A percentile compares a stretch with the other conserved stretches of the same genome.
Conservation (phyloP, 1,284 basidiomycete species). For the Inonotus obliquus region DNA sequence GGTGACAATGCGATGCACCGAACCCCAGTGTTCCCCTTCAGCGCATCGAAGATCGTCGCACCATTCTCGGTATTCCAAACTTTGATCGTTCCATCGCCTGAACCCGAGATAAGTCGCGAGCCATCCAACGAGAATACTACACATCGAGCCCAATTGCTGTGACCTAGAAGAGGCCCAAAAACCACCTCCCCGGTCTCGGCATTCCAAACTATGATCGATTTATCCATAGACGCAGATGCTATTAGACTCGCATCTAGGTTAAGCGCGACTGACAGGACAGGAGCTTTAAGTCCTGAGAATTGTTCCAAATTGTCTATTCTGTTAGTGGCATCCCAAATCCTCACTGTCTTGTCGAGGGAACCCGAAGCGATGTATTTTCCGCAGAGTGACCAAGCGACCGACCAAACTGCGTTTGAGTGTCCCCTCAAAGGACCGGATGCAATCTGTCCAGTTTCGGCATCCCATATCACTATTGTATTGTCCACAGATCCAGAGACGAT, state of each 20-base stretch:
- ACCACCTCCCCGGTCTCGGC: background rate
- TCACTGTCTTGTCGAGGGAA: conserved; percentile 2
- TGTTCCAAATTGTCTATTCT: background rate
- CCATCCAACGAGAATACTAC: conserved; percentile 14
- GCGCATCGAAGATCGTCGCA: conserved; percentile 22
- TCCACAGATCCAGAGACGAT: conserved; percentile 8
- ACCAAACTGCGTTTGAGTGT: background rate
- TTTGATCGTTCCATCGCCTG: conserved; percentile 5
- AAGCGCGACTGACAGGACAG: background rate
- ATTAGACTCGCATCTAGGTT: background rate
- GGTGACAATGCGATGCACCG: conserved; percentile 7
- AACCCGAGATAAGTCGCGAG: conserved; percentile 14
- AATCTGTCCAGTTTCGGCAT: background rate
- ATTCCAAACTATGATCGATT: conserved; percentile 18
- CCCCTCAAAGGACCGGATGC: background rate
- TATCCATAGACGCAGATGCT: conserved; percentile 14
- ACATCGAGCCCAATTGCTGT: background rate
- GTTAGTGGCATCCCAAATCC: conserved; percentile 1
- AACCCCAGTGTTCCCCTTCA: conserved; percentile 18
- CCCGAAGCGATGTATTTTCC: conserved; percentile 2
- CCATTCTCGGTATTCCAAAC: background rate
- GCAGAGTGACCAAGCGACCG: conserved; percentile 2
- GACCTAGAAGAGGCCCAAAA: background rate
- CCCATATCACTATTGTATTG: background rate
- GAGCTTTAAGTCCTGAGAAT: background rate